Base-by-base conservation (phyloP, 257 asterid species). In the Mentha longifolia region DNA sequence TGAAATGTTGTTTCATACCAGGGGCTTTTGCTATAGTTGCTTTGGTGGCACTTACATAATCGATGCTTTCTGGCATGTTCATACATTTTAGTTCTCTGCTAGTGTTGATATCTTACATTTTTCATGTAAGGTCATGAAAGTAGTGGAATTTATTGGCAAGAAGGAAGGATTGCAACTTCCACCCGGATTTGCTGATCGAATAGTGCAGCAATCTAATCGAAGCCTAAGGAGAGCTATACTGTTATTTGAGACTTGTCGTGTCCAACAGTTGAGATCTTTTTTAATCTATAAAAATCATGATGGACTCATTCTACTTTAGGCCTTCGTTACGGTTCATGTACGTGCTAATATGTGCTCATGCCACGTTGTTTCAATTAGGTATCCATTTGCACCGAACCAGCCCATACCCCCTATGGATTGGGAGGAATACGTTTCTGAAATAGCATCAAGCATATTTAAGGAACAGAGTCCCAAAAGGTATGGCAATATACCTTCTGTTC, bases 381-480 rank as follows among this genome's bases (percentile, higher is more conserved):
- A 91, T 81, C 99, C 99, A 76, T 95, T 92, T 68, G 71, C 87
- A 41, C 68, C 66, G 73, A 89, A 83, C 80, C 99, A 91, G 78
- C 84, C 81, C 12, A 89, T 89, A 79, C 85, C 97, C 35, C 91
- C 89, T 6, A 94, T 91, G 98, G 97, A 95, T 71, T 95, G 99
- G 99, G 99, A 95, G 82, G 93, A 89, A 84, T 95, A 88, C 77
- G 86, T 95, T 74, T 79, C 97, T 65, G 92, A 91, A 78, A 89
- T 95, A 65, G 96, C 96, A 42, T 84, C 93, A 76, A 93, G 87
- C 87, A 92, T 95, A 65, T 81, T 95, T 77, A 92, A 90, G 79
- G 98, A 95, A 85, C 98, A 95, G 79, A 91, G 91, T 78, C 99
- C 99, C 39, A 95, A 92, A 88, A 71, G 99, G 99, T 95, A 78